Conservation (phyloP, 345 rosid genomes). For the Atalantia buxifolia region DNA sequence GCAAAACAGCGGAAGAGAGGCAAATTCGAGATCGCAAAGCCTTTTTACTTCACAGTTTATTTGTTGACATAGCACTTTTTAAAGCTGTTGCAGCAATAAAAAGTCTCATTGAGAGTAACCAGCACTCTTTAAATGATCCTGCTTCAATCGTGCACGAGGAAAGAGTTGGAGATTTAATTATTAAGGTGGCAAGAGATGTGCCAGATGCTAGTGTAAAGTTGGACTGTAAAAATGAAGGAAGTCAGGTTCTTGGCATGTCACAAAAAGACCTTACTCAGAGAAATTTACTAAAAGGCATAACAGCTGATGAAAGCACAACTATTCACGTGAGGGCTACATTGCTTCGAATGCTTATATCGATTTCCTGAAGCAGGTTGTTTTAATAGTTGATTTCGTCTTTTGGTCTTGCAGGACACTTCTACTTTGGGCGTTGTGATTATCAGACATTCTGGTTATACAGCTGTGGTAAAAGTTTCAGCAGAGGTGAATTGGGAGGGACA, state of each 20-base stretch:
- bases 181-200: conserved; percentile 65
- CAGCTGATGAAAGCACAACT: conserved; percentile 95
- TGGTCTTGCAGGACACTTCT: conserved; percentile 69
- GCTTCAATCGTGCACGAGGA: conserved; percentile 46
- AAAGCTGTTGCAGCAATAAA: conserved; percentile 65
- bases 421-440: conserved; percentile 84
- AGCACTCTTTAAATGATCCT: conserved; percentile 26
- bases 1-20: conserved; percentile 94
- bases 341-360: conserved; percentile 18
- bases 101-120: conserved; percentile 39
- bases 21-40: conserved; percentile 88
- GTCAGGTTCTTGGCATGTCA: conserved; percentile 57
- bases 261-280: conserved; percentile 59
- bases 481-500: conserved; percentile 53
- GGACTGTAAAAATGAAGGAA: conserved; percentile 64
- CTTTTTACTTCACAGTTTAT: conserved; percentile 81
- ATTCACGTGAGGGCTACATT: conserved; percentile 64
- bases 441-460: conserved; percentile 82
- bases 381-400: conserved; percentile 28
- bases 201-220: conserved; percentile 69
- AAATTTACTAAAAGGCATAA: conserved; percentile 90
- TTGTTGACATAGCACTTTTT: conserved; percentile 80
- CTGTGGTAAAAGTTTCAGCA: conserved; percentile 66
- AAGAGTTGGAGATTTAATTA: conserved; percentile 64
- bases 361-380: conserved; percentile 23